These are phyloP conservation scores for Copromyces sp. DNA, from an alignment of 495 filamentous ascomycete genomes.

Conservation along the genomic window DNA sequence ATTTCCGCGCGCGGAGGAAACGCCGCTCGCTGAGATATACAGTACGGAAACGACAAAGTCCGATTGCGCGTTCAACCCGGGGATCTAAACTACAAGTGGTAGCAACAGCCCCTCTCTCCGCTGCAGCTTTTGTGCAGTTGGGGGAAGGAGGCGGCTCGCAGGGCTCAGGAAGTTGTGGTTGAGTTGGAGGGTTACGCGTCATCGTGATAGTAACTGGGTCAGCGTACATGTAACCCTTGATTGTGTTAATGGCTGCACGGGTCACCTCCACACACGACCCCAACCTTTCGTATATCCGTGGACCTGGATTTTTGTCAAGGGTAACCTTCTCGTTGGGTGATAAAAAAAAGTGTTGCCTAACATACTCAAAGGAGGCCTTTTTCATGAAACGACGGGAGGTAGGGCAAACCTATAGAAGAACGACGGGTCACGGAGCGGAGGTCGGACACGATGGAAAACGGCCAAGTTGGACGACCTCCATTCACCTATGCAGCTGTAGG, in stretches of 20 bases:
- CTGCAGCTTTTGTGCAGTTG: not conserved
- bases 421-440: not conserved
- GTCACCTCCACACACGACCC: not conserved
- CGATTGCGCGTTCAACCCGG: not conserved
- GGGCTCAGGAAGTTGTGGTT: not conserved
- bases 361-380: not conserved
- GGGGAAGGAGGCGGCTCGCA: not conserved
- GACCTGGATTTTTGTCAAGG: not conserved
- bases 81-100: not conserved
- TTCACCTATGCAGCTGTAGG: not conserved
- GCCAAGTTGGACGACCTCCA: not conserved
- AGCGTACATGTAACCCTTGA: not conserved
- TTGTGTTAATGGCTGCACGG: not conserved
- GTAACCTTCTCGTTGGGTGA: not conserved
- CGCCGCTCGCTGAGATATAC: not conserved
- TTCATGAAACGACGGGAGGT: not conserved
- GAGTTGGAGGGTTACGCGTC: not conserved
- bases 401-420: not conserved
- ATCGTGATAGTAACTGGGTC: not conserved
- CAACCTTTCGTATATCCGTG: not conserved
- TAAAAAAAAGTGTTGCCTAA: not conserved
- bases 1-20: not conserved
- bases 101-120: not conserved
- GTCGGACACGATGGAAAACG: not conserved
- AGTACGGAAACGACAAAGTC: not conserved